Evolutionary conservation across 2,329 filamentous ascomycete species (phyloP), one percentile per base, ranked within the genome.

Genomic region (Cladosporium sp.): DNA sequence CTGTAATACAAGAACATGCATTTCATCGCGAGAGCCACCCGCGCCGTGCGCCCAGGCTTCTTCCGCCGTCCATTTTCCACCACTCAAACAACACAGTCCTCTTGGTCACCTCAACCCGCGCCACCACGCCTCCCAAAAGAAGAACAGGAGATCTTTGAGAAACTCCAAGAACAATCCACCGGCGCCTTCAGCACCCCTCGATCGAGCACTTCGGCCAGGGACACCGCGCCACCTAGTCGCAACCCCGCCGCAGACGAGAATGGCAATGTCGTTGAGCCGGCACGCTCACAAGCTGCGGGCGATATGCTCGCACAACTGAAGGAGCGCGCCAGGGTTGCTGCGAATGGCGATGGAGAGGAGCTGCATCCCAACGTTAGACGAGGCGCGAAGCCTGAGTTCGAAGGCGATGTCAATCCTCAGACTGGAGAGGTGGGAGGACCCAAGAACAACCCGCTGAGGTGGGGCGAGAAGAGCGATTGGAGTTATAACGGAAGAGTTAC

Each of bases 391-490:
- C 92, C 94, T 1, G 93, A 97, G 76, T 99, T 99, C 67, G 86
- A 93, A 65, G 94, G 94, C 58, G 92, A 97, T 55, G 81, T 80
- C 56, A 97, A 99, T 73, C 94, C 94, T 2, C 88, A 87, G 79
- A 99, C 94, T 1, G 94, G 94, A 22, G 94, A 99, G 80, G 85
- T 97, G 10, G 94, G 94, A 5, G 94, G 94, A 1, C 94, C 94
- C 5, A 99, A 97, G 85, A 97, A 96, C 70, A 93, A 99, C 75
- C 94, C 94, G 52, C 70, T 97, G 70, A 78, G 92, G 66, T 97
- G 93, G 93, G 91, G 91, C 0, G 78, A 81, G 17, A 71, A 68
- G 0, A 87, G 90, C 1, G 86, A 89, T 71, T 99, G 92, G 88
- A 97, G 91, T 72, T 99, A 90, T 74, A 97, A 97, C 73, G 94